Percentiles rank a stretch among this genome's conserved stretches.
These are phyloP conservation scores for Pseudotulostoma volvatum DNA, from an alignment of 495 filamentous ascomycete genomes.

Conservation along the genomic window DNA sequence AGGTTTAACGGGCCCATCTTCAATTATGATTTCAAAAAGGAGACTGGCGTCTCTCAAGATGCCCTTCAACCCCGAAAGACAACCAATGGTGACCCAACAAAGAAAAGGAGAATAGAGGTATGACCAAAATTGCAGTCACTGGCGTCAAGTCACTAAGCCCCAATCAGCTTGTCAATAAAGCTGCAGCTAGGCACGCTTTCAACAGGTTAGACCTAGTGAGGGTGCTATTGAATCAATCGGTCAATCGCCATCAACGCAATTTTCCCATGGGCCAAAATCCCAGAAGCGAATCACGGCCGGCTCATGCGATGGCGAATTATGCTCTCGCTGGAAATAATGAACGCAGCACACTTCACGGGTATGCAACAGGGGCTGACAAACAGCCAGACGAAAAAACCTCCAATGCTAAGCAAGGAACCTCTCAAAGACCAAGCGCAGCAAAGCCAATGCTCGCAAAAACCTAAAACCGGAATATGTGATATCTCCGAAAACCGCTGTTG, in stretches of 20 bases:
- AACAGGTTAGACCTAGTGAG: too few relatives aligned
- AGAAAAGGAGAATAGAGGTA: slow-evolving; percentile 29
- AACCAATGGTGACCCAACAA: slow-evolving; percentile 16
- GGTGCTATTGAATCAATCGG: not conserved
- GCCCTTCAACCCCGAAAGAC: slow-evolving; percentile 3
- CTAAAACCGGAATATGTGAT: slow-evolving; percentile 31
- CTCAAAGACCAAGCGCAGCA: slow-evolving; percentile 15
- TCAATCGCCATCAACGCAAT: not conserved
- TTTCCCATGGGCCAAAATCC: not conserved
- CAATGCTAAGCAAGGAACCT: slow-evolving; percentile 17
- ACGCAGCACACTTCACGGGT: not conserved
- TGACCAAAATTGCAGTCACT: not conserved
- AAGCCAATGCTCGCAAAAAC: slow-evolving; percentile 23
- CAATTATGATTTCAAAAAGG: slow-evolving; percentile 19
- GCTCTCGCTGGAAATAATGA: slow-evolving; percentile 1
- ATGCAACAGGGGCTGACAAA: slow-evolving; percentile 12
- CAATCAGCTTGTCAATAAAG: not conserved
- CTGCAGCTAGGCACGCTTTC: not conserved
- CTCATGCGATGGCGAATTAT: slow-evolving; percentile 68
- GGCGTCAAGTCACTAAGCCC: not conserved
- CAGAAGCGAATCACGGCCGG: slow-evolving; percentile 58
- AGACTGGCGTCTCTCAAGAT: slow-evolving; percentile 4
- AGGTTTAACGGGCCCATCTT: slow-evolving; percentile 17
- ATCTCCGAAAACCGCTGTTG: slow-evolving; percentile 56
- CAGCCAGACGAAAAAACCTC: slow-evolving; percentile 11